These are phyloP conservation scores for Coemansia sp. DNA, from an alignment of 192 early-diverging fungal species.

Conservation along the genomic window DNA sequence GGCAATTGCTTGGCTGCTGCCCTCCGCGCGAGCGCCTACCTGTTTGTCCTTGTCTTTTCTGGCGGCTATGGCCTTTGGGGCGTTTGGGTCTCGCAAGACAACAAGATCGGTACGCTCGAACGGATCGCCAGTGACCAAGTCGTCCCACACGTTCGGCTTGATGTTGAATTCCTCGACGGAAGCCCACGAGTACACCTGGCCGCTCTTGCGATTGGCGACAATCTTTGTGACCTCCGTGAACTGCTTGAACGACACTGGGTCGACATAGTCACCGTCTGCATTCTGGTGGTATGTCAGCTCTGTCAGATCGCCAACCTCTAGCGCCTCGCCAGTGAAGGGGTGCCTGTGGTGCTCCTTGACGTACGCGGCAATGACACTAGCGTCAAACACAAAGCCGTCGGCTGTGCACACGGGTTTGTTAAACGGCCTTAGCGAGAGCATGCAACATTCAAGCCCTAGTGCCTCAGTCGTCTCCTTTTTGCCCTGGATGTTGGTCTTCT, in stretches of 20 bases:
- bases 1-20: background rate
- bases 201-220: slow-evolving; percentile 80
- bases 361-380: slow-evolving; percentile 81
- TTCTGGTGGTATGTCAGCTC: slow-evolving; percentile 85
- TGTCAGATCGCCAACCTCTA: slow-evolving; percentile 74
- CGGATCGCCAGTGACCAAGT: slow-evolving; percentile 85
- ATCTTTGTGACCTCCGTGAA: slow-evolving; percentile 87
- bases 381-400: slow-evolving; percentile 90
- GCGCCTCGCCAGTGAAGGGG: slow-evolving; percentile 81
- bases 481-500: slow-evolving; percentile 57
- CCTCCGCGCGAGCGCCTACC: background rate
- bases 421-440: slow-evolving; percentile 89
- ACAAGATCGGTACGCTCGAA: slow-evolving; percentile 90
- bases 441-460: slow-evolving; percentile 72
- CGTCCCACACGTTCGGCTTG: slow-evolving; percentile 82
- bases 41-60: slow-evolving; percentile 9
- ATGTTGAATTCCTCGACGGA: slow-evolving; percentile 87
- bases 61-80: slow-evolving; percentile 24
- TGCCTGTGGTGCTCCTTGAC: slow-evolving; percentile 80
- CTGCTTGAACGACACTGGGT: slow-evolving; percentile 90
- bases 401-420: slow-evolving; percentile 82
- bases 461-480: slow-evolving; percentile 67
- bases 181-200: slow-evolving; percentile 88
- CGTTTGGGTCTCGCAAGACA: slow-evolving; percentile 70
- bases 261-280: slow-evolving; percentile 77